Evolutionary conservation across 306 rosid genomes (phyloP).

Genomic region (Abrus precatorius): DNA sequence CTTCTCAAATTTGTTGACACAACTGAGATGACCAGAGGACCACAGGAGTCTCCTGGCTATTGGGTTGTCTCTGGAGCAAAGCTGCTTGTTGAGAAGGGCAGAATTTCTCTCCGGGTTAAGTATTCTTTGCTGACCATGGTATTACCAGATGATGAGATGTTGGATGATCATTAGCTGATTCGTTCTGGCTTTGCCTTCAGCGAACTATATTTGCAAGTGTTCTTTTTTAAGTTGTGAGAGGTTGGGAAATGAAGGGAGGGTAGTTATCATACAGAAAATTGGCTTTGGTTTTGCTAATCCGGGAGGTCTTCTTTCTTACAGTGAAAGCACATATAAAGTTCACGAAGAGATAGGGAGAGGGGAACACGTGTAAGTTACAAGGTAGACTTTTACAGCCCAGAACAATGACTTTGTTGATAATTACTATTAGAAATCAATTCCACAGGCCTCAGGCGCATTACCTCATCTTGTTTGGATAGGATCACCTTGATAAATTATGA

Average conservation of each 20-base stretch:
- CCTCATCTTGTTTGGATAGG: slow-evolving; percentile 6
- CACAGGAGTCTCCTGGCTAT: slow-evolving; percentile 94
- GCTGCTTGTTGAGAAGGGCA: slow-evolving; percentile 87
- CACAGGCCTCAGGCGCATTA: slow-evolving; percentile 19
- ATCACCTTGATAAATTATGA: slow-evolving; percentile 18
- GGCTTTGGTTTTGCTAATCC: slow-evolving; percentile 16
- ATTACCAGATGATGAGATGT: slow-evolving; percentile 77
- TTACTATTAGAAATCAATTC: slow-evolving; percentile 20
- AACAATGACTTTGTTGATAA: slow-evolving; percentile 31
- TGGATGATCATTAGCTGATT: slow-evolving; percentile 62
- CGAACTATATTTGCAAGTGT: slow-evolving; percentile 4
- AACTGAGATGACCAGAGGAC: slow-evolving; percentile 95
- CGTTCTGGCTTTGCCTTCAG: slow-evolving; percentile 37
- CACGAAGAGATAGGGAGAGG: neutral
- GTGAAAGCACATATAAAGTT: slow-evolving; percentile 20
- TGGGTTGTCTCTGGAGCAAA: slow-evolving; percentile 99
- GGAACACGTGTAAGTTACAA: slow-evolving; percentile 11
- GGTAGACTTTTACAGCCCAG: slow-evolving; percentile 23
- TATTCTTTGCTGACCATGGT: slow-evolving; percentile 82
- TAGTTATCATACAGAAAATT: slow-evolving; percentile 13
- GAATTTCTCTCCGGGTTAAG: slow-evolving; percentile 81
- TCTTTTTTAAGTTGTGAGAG: neutral
- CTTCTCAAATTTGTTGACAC: slow-evolving; percentile 93
- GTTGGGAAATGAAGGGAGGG: slow-evolving; percentile 3
- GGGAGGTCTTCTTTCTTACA: slow-evolving; percentile 14